A percentile compares a stretch with the other conserved stretches of the same genome.
Conservation (phyloP, 768 basidiomycete species). For the Mycena vulgaris region DNA sequence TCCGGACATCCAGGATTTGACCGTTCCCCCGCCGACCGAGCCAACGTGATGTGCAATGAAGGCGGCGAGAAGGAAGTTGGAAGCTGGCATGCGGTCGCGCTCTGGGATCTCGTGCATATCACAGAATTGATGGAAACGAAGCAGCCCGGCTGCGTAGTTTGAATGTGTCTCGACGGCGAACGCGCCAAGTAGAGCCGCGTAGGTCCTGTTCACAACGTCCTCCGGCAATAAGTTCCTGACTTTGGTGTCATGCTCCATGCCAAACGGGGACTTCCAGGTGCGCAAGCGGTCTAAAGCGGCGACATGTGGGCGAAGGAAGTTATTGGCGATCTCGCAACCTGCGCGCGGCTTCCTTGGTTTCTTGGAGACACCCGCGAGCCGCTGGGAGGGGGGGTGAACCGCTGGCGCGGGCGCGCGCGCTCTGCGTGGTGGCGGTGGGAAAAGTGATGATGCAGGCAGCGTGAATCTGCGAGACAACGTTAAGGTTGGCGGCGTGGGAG, state of each 20-base stretch:
- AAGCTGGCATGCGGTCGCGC: constrained; percentile 50
- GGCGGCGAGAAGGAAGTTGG: constrained; percentile 45
- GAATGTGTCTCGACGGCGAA: constrained; percentile 40
- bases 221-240: constrained; percentile 22
- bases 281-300: constrained; percentile 39
- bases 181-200: constrained; percentile 26
- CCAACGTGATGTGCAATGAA: constrained; percentile 45
- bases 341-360: background rate
- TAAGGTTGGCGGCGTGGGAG: no score
- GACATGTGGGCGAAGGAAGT: constrained; percentile 36
- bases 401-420: no score
- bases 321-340: constrained; percentile 9
- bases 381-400: no score
- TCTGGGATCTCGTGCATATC: constrained; percentile 48
- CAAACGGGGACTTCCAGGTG: constrained; percentile 40
- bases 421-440: no score
- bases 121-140: constrained; percentile 56
- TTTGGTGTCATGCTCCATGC: background rate
- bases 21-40: constrained; percentile 37
- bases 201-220: constrained; percentile 16
- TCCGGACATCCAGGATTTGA: constrained; percentile 52
- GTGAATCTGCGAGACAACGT: no score
- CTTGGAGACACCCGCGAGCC: no score
- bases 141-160: constrained; percentile 53
- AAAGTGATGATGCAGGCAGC: no score